Percentiles rank a stretch among this genome's conserved stretches.
Evolutionary conservation across 23 red algal species (phyloP).

Genomic region (Chondrus crispus): DNA sequence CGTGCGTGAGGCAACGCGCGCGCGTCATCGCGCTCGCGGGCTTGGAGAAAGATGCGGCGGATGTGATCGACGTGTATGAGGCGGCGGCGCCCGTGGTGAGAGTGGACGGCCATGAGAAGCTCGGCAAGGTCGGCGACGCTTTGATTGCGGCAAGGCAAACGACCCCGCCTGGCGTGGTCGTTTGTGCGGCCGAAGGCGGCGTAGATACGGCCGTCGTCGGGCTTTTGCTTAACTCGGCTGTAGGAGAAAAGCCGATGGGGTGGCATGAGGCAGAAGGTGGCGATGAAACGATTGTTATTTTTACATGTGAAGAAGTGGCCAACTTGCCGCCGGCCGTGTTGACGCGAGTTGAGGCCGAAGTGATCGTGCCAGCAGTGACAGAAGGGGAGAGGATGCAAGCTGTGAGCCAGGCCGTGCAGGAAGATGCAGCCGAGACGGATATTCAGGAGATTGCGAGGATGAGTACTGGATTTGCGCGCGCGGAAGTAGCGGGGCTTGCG

Average conservation of each 20-base stretch:
- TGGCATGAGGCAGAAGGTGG: not conserved
- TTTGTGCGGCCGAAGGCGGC: not conserved
- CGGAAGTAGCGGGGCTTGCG: conserved; percentile 17
- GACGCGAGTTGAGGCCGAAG: conserved; percentile 4
- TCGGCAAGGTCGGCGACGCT: not conserved
- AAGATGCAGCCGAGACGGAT: too few species aligned
- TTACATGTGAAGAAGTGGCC: not conserved
- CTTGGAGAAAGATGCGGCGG: conserved; percentile 1
- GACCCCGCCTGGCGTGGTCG: conserved; percentile 2
- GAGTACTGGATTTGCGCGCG: conserved; percentile 48
- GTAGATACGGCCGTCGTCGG: conserved; percentile 4
- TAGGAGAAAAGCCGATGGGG: not conserved
- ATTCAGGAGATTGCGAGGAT: conserved; percentile 29
- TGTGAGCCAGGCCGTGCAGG: not conserved
- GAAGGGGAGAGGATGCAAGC: conserved; percentile 10
- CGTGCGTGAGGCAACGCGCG: not conserved
- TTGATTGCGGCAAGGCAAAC: too few species aligned
- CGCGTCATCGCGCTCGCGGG: conserved; percentile 8
- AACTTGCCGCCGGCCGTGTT: not conserved
- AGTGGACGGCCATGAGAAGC: not conserved
- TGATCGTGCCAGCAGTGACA: not conserved
- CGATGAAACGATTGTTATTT: conserved; percentile 18
- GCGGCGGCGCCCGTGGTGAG: conserved; percentile 1
- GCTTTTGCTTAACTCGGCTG: not conserved
- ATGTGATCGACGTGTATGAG: not conserved